Base-by-base conservation (phyloP, 2,329 filamentous ascomycete species). In the Fusarium agapanthi region DNA sequence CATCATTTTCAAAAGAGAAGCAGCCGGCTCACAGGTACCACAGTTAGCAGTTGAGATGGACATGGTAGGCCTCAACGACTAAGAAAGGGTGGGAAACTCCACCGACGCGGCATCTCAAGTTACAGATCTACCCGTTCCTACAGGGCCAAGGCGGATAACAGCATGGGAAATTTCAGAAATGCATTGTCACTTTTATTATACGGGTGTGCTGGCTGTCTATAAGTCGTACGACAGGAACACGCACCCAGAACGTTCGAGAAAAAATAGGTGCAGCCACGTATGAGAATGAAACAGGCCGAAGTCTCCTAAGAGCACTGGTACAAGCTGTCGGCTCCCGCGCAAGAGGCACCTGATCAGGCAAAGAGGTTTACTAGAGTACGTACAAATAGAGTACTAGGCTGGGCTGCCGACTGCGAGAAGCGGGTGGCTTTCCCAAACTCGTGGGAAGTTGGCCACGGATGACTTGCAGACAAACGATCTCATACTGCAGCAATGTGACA, bases 381-480 rank as follows among this genome's bases (percentile, higher is more conserved):
- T 54, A 43, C 61, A 66, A 53, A 59, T 66, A 66, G 38, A 66
- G 44, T 45, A 44, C 28, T 44, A 54, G 59, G 47, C 54, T 58
- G 32, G 41, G 37, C 43, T 35, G 30, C 51, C 61, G 55, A 51
- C 53, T 59, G 26, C 35, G 61, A 73, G 57, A 59, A 57, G 37
- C 66, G 44, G 45, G 65, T 65, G 57, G 57, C 61, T 61, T 67
- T 66, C 48, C 73, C 74, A 75, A 65, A 63, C 61, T 64, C 50
- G 70, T 73, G 74, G 69, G 64, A 74, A 55, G 35, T 37, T 55
- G 37, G 44, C 62, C 59, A 63, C 64, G 61, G 60, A 75, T 78
- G 77, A 75, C 73, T 71, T 72, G 71, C 73, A 79, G 77, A 65
- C 71, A 61, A 60, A 67, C 64, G 69, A 76, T 75, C 54, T 61